A percentile compares a stretch with the other conserved stretches of the same genome.
These are phyloP conservation scores for Leptographium radiaticola DNA, from an alignment of 2,329 filamentous ascomycete genomes.

Conservation along the genomic window DNA sequence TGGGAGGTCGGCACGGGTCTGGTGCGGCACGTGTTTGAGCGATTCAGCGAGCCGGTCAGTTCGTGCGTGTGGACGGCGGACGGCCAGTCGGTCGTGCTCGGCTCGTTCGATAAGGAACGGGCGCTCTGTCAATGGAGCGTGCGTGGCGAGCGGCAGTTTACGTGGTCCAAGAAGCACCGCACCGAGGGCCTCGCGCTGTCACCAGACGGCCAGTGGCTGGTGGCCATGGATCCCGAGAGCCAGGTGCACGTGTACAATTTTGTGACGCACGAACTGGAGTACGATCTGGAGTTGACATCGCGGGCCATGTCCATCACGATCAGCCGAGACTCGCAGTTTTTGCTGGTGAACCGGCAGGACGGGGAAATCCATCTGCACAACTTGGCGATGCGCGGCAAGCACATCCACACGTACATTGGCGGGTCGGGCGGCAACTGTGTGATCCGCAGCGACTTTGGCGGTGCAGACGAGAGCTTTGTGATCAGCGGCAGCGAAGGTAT, in stretches of 20 bases:
- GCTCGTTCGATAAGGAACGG: slow-evolving; percentile 54
- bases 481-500: slow-evolving; percentile 82
- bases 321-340: slow-evolving; percentile 63
- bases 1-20: slow-evolving; percentile 63
- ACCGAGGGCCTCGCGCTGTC: slow-evolving; percentile 80
- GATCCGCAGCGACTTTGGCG: slow-evolving; percentile 75
- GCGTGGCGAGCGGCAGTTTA: slow-evolving; percentile 45
- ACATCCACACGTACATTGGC: slow-evolving; percentile 63
- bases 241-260: slow-evolving; percentile 76
- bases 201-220: slow-evolving; percentile 63
- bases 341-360: slow-evolving; percentile 72
- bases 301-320: slow-evolving; percentile 70
- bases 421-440: slow-evolving; percentile 57
- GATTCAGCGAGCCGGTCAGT: slow-evolving; percentile 74
- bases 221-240: slow-evolving; percentile 59
- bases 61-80: slow-evolving; percentile 82
- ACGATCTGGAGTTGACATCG: slow-evolving; percentile 55
- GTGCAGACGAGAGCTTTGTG: slow-evolving; percentile 83
- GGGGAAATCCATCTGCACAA: slow-evolving; percentile 70
- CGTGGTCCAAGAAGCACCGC: slow-evolving; percentile 58
- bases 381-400: slow-evolving; percentile 50
- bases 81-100: slow-evolving; percentile 64
- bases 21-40: slow-evolving; percentile 48
- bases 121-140: slow-evolving; percentile 62
- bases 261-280: slow-evolving; percentile 58